phyloP scores from a whole-genome alignment of 1,284 basidiomycete species.

The Ustilago hordei region DNA sequence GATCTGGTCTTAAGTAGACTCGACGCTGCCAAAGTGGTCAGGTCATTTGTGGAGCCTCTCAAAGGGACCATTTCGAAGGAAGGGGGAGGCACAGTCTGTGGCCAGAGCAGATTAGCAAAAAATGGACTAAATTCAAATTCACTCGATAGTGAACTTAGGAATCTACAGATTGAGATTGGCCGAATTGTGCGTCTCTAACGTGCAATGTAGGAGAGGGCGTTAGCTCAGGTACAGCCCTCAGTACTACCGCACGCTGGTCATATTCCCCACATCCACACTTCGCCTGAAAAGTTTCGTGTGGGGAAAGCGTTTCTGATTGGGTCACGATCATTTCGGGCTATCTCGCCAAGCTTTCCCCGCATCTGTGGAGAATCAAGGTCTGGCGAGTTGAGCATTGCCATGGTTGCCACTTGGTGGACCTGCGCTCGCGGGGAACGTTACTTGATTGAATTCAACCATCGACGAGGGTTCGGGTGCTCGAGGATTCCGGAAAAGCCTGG shows the following conservation, averaged over 20 bases:
- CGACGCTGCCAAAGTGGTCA: neutral
- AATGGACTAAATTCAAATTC: too few species aligned
- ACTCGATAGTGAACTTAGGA: too few species aligned
- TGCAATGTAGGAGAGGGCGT: neutral
- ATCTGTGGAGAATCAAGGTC: slow-evolving; percentile 2
- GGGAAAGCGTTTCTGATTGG: slow-evolving; percentile 23
- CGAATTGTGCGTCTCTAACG: neutral
- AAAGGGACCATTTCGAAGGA: neutral
- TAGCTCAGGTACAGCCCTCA: neutral
- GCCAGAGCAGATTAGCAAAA: neutral
- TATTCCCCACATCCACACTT: slow-evolving; percentile 14
- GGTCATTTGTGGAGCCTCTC: slow-evolving; percentile 1
- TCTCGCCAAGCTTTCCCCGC: neutral
- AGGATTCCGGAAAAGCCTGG: slow-evolving; percentile 11
- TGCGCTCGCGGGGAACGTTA: neutral
- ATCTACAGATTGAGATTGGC: too few species aligned
- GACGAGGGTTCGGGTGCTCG: neutral
- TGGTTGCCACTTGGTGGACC: neutral
- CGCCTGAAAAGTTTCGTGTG: slow-evolving; percentile 3
- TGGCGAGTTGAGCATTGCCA: neutral
- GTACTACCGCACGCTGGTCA: neutral
- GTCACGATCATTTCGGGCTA: neutral
- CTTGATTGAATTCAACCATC: neutral
- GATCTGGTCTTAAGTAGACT: slow-evolving; percentile 5
- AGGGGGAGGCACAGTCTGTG: neutral